A percentile compares a stretch with the other conserved stretches of the same genome.
Conservation (phyloP, 2,329 filamentous ascomycete species). For the Cercospora beticola region DNA sequence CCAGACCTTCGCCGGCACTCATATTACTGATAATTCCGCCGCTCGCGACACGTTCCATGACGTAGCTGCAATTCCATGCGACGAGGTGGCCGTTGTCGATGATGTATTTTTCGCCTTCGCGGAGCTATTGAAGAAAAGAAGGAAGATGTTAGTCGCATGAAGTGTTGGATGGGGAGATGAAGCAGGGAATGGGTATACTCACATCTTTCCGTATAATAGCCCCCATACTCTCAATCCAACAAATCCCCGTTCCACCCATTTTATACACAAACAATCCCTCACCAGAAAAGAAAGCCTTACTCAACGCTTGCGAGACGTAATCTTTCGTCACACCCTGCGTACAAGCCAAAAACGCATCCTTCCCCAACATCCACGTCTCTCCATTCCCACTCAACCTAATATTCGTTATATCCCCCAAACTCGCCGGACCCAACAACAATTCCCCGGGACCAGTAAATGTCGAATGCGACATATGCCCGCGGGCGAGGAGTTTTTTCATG, state of each 20-base stretch:
- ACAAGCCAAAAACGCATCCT: constrained; percentile 80
- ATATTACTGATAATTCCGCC: constrained; percentile 91
- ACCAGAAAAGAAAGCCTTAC: constrained; percentile 90
- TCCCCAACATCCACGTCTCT: constrained; percentile 79
- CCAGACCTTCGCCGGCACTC: constrained; percentile 78
- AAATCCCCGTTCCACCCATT: constrained; percentile 73
- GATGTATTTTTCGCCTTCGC: constrained; percentile 78
- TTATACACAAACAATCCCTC: constrained; percentile 91
- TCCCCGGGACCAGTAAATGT: constrained; percentile 89
- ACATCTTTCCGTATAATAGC: constrained; percentile 91
- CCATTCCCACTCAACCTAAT: constrained; percentile 65
- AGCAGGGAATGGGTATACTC: too few relatives aligned
- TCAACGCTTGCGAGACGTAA: constrained; percentile 75
- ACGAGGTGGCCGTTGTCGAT: constrained; percentile 67
- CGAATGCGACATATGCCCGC: constrained; percentile 75
- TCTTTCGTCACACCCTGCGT: constrained; percentile 88
- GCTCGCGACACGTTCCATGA: constrained; percentile 83
- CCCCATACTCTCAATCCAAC: constrained; percentile 92
- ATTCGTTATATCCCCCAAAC: constrained; percentile 81
- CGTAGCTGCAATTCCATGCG: constrained; percentile 94
- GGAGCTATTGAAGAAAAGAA: too few relatives aligned
- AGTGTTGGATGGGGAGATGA: too few relatives aligned
- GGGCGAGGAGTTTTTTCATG: constrained; percentile 84
- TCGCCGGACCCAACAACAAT: constrained; percentile 74
- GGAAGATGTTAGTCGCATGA: too few relatives aligned